Conservation (phyloP, 2,329 filamentous ascomycete species). For the Gyromitra esculenta region DNA sequence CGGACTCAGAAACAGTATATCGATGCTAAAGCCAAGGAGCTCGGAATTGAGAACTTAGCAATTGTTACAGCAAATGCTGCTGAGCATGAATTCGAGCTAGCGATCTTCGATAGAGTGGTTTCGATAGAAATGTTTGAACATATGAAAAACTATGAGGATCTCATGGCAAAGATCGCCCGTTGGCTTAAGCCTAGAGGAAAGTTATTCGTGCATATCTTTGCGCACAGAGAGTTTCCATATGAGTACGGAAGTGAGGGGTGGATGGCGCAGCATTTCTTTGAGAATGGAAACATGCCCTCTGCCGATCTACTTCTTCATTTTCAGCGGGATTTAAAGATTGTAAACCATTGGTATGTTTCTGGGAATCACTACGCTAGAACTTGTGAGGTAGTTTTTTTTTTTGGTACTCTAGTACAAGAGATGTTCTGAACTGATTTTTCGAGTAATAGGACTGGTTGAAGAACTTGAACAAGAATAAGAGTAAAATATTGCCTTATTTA, state of each 20-base stretch:
- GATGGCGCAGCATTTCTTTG: constrained; percentile 41
- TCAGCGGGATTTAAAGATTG: constrained; percentile 33
- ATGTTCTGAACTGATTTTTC: constrained; percentile 33
- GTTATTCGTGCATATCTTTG: constrained; percentile 44
- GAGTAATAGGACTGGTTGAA: constrained; percentile 68
- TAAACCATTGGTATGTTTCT: constrained; percentile 34
- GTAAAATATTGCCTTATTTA: constrained; percentile 71
- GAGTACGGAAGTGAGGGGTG: constrained; percentile 38
- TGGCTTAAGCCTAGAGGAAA: constrained; percentile 35
- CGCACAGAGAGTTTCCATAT: constrained; percentile 42
- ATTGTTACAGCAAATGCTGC: constrained; percentile 33
- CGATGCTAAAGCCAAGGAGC: constrained; percentile 25
- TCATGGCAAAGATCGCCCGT: constrained; percentile 32
- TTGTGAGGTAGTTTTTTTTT: constrained; percentile 59
- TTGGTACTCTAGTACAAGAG: constrained; percentile 69
- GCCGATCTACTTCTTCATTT: constrained; percentile 41
- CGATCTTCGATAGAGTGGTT: constrained; percentile 34
- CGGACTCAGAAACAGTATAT: constrained; percentile 38
- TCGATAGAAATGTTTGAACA: constrained; percentile 42
- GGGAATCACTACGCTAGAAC: constrained; percentile 39
- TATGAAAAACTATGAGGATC: constrained; percentile 45
- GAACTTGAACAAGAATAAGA: constrained; percentile 69
- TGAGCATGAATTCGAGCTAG: constrained; percentile 19
- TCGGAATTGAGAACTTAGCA: constrained; percentile 19
- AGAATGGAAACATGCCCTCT: constrained; percentile 43